Base-by-base conservation (phyloP, 179 eudicot genomes). In the Patellifolia procumbens region DNA sequence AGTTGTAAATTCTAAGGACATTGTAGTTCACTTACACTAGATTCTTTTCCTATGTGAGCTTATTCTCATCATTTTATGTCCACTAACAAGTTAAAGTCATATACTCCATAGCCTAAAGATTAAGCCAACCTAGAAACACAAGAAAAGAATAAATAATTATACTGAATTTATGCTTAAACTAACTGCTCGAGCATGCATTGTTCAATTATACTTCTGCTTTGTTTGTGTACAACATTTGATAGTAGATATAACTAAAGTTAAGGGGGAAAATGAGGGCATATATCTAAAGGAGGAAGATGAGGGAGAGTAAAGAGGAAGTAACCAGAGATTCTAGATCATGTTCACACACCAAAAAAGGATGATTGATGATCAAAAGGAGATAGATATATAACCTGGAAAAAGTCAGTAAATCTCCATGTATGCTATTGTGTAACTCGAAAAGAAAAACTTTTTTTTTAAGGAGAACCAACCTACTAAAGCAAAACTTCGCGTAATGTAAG, bases 301-400 rank as follows among this genome's bases (percentile, higher is more conserved):
- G 83, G 35, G 77, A 22, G 79, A 78, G 84, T 81, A 74, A 78
- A 81, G 76, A 74, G 11, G 84, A 81, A 81, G 84, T 52, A 78
- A 81, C 0, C 52, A 37, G 39, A 81, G 84, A 74, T 81, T 81
- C 81, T 13, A 43, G 67, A 78, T 81, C 79, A 39, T 74, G 79
- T 78, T 78, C 79, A 69, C 76, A 74, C 76, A 52, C 34, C 64
- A 46, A 42, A 74, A 78, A 74, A 78, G 39, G 62, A 71, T 19
- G 64, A 15, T 70, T 70, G 71, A 77, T 63, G 73, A 81, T 81
- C 78, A 29, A 73, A 81, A 74, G 76, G 46, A 32, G 31, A 69
- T 48, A 52, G 55, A n/a, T n/a, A n/a, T n/a, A 39, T 51, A 10
- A 42, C 31, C 34, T 42, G 45, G 68, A 48, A 68, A 76, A 76